Evolutionary conservation across 805 yeast species (phyloP), one percentile per base, ranked within the genome.

Genomic region (Cyberlindnera mrakii): DNA sequence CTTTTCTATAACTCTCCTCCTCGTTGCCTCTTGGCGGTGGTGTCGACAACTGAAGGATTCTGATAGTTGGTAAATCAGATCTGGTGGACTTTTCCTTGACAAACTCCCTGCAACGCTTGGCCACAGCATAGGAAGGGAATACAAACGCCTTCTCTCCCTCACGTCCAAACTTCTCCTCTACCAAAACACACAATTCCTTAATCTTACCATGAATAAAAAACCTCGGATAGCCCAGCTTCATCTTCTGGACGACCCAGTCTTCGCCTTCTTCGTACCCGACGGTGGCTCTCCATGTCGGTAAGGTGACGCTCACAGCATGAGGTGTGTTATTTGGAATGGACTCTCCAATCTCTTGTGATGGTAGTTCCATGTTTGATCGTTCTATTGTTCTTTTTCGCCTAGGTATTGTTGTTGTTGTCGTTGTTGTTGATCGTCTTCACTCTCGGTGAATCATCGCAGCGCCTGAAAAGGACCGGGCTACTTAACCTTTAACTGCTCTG

Each of bases 251-350:
- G 4, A 89, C 87, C 84, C 88, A 80, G 17, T 75, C 80, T 55
- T 85, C 82, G 16, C 96, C 96, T 62, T 86, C 93, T 60, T 89
- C 96, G 57, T 93, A 93, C 3, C 88, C 96, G 1, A 93, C 85
- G 4, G 85, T 87, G 36, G 95, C 88, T 39, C 78, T 84, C 99
- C 98, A 93, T 0, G 96, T 85, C 7, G 99, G 99, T 30, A 91
- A 71, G 2, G 96, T 85, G 37, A 91, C 97, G 11, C 96, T 86
- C 2, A 91, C 96, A 0, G 97, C 96, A 63, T 93, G 98, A 3
- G 83, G 80, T 0, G 95, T 83, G 60, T 87, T 82, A 46, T 85
- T 82, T 3, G 99, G 97, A 45, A 93, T 90, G 2, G 96, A 78
- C 15, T 76, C 83, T 4, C 97, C 97, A 15, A 88, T 75, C 41